Conservation (phyloP, 2,329 filamentous ascomycete genomes). For the Penicillium sp. region DNA sequence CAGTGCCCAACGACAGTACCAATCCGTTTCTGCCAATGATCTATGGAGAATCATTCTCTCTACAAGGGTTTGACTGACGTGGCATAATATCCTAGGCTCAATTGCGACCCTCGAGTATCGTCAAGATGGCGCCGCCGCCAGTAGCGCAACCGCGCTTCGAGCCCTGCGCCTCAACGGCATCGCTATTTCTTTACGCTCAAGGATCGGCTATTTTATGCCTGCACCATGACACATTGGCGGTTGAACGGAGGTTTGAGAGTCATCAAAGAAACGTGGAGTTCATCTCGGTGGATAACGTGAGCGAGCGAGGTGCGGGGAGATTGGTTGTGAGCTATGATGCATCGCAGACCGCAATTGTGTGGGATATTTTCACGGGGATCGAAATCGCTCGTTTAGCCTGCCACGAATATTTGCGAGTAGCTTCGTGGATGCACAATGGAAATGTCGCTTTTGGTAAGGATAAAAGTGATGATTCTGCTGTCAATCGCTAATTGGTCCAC, state of each 20-base stretch:
- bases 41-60: neutral
- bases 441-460: constrained; percentile 90
- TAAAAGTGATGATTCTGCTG: neutral
- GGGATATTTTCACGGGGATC: constrained; percentile 90
- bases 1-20: neutral
- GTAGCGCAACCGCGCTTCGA: constrained; percentile 62
- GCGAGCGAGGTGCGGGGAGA: constrained; percentile 79
- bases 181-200: constrained; percentile 86
- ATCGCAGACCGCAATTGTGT: constrained; percentile 89
- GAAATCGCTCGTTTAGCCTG: constrained; percentile 91
- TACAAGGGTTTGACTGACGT: constrained; percentile 60
- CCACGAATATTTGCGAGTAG: constrained; percentile 81
- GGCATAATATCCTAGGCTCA: constrained; percentile 62
- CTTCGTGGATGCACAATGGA: constrained; percentile 94
- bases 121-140: constrained; percentile 44
- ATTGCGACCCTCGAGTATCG: constrained; percentile 52
- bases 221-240: constrained; percentile 87
- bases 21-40: neutral
- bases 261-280: constrained; percentile 82
- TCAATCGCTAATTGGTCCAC: constrained; percentile 20
- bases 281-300: constrained; percentile 87
- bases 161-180: constrained; percentile 86
- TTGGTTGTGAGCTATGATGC: constrained; percentile 91
- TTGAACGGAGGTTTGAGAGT: constrained; percentile 81
- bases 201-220: constrained; percentile 80